These are phyloP conservation scores for Candida arabinofermentans DNA, from an alignment of 805 yeast genomes.

Conservation along the genomic window DNA sequence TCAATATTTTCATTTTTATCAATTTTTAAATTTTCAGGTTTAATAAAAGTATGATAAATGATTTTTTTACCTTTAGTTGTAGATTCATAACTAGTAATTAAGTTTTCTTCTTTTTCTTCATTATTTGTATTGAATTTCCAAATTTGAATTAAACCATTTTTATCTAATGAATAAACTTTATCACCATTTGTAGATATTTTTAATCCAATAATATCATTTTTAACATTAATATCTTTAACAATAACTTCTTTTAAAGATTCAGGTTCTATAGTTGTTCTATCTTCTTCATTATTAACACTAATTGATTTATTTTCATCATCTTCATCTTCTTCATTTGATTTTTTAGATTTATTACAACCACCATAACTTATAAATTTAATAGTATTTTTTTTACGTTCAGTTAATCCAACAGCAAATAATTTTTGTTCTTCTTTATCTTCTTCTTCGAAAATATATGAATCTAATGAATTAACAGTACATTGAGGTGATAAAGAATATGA, in stretches of 20 bases:
- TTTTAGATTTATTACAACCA: conserved; percentile 6
- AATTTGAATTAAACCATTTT: conserved; percentile 28
- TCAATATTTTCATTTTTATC: conserved; percentile 20
- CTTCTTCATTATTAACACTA: conserved; percentile 28
- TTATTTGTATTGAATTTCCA: conserved; percentile 19
- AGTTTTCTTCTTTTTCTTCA: conserved; percentile 3
- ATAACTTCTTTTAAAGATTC: conserved; percentile 32
- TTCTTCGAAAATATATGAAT: conserved; percentile 23
- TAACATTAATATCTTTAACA: conserved; percentile 25
- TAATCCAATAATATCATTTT: conserved; percentile 22
- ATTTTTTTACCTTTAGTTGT: conserved; percentile 9
- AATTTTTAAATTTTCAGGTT: conserved; percentile 22
- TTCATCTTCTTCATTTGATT: conserved; percentile 24
- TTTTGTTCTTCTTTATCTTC: conserved; percentile 16
- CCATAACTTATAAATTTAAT: conserved; percentile 27
- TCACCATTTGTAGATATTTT: conserved; percentile 26
- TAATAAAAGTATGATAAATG: conserved; percentile 25
- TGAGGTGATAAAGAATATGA: conserved; percentile 50
- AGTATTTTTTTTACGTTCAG: conserved; percentile 32
- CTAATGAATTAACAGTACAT: conserved; percentile 40
- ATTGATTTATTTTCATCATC: conserved; percentile 27
- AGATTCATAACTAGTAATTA: conserved; percentile 9
- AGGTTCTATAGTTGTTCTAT: conserved; percentile 28
- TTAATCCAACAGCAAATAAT: conserved; percentile 31
- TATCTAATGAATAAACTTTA: conserved; percentile 28